Base-by-base conservation (phyloP, 108 stramenopile genomes). In the Skeletonema grethae region DNA sequence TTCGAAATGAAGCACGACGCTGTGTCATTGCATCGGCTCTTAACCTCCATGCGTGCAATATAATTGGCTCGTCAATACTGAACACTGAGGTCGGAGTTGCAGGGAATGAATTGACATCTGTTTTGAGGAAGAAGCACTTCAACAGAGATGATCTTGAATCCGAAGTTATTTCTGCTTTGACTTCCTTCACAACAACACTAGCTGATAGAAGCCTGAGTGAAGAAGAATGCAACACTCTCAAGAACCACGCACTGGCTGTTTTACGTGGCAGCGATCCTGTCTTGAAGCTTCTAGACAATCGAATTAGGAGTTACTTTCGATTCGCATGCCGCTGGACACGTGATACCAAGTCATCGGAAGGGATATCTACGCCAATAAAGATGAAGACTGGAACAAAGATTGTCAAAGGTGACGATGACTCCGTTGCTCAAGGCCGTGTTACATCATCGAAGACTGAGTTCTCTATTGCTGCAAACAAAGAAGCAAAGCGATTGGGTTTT, bases 21-120 rank as follows among this genome's bases (percentile, higher is more conserved):
- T 84, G 82, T 48, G 90, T 83, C 24, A 85, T 85, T 70, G 90
- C 81, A 50, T 85, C 84, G 10, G 81, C 90, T 4, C 70, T 90
- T 10, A 84, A 60, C 20, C 77, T 86, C 18, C 85, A 88, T 66
- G 85, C 85, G 13, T 74, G 72, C 30, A 79, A 70, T 55, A 65
- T 77, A 22, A 80, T 65, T 39, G 63, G 67, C 12, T 32, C 59
- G 39, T 71, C 77, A 3, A 48, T 63, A 53, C 50, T 53, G 50
- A 24, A 53, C 22, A 53, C 50, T n/a, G 41, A 43, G 15, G 1
- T 7, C 22, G 50, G 1, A 53, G 20, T 53, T 22, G 8, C 0
- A 3, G 50, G 57, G 25, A 30, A 65, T 61, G 59, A 31, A 46
- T 65, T 78, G 57, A 61, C 50, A 2, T 48, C 46, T 41, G 65